Evolutionary conservation across 768 basidiomycete species (phyloP).

Genomic region (Coprinopsis strossmayeri): DNA sequence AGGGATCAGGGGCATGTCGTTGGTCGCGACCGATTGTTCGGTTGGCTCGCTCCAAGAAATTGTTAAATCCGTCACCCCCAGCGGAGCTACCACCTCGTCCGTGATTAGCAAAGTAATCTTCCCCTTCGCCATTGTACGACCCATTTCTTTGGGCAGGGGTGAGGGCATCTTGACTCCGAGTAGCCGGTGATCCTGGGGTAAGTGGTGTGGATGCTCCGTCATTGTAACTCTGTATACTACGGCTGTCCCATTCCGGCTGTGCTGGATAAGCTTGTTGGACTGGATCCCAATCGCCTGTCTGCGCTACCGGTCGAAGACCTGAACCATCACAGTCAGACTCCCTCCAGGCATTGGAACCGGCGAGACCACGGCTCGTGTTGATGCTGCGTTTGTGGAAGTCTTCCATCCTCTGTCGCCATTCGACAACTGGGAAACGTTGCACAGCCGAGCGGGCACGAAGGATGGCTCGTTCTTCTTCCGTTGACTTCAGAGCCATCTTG

Average conservation of each 20-base stretch:
- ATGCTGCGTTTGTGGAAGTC: constrained; percentile 92
- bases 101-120: constrained; percentile 45
- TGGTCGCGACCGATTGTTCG: constrained; percentile 76
- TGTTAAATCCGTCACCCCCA: constrained; percentile 48
- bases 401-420: constrained; percentile 95
- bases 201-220: constrained; percentile 35
- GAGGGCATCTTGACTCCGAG: constrained; percentile 54
- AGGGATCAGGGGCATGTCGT: constrained; percentile 76
- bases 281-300: constrained; percentile 79
- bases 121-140: constrained; percentile 36
- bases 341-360: constrained; percentile 74
- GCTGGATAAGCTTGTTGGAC: constrained; percentile 55
- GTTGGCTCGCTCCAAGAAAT: constrained; percentile 86
- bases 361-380: constrained; percentile 55
- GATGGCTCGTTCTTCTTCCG: constrained; percentile 85
- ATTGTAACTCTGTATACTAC: constrained; percentile 34
- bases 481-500: constrained; percentile 89
- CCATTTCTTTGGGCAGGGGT: constrained; percentile 29
- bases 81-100: constrained; percentile 25
- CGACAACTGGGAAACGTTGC: constrained; percentile 95
- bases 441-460: constrained; percentile 90
- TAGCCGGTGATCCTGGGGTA: constrained; percentile 51
- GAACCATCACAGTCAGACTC: constrained; percentile 58
- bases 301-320: constrained; percentile 43
- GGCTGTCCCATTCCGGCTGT: constrained; percentile 72